Percentiles rank a stretch among this genome's conserved stretches.
These are phyloP conservation scores for Pseudotulostoma volvatum DNA, from an alignment of 495 filamentous ascomycete genomes.

Conservation along the genomic window DNA sequence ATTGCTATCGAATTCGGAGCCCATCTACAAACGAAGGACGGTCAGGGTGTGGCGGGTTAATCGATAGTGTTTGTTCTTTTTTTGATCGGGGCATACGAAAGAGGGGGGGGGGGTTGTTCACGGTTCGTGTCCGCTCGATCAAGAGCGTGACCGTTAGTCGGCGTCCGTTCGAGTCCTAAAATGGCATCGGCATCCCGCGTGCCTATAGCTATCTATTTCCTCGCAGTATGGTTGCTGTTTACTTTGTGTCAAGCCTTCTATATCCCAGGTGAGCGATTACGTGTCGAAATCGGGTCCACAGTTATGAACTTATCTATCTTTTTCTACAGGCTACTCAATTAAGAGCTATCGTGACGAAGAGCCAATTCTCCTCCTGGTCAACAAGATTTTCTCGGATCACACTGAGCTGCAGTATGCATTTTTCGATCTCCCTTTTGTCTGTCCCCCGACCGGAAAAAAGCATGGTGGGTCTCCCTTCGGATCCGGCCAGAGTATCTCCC, in stretches of 20 bases:
- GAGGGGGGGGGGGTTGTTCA: too few relatives aligned
- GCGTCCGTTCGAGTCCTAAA: too few relatives aligned
- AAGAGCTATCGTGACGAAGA: constrained; percentile 69
- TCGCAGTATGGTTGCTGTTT: constrained; percentile 24
- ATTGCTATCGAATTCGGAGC: too few relatives aligned
- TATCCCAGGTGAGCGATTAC: constrained; percentile 46
- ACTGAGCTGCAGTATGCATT: constrained; percentile 90
- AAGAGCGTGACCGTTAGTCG: too few relatives aligned
- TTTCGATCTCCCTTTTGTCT: constrained; percentile 84
- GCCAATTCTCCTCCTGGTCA: constrained; percentile 74
- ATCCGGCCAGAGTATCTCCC: constrained; percentile 64
- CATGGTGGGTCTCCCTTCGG: constrained; percentile 55
- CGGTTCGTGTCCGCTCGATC: too few relatives aligned
- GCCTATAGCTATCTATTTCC: constrained; percentile 14
- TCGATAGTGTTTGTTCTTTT: too few relatives aligned
- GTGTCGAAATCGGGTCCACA: not conserved
- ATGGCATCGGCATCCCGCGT: not conserved
- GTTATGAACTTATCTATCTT: too few relatives aligned
- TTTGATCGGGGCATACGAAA: too few relatives aligned
- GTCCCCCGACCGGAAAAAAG: constrained; percentile 56
- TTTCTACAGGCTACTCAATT: constrained; percentile 48
- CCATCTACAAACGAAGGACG: too few relatives aligned
- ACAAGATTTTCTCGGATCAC: constrained; percentile 88
- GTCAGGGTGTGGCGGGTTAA: too few relatives aligned
- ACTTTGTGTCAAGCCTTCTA: constrained; percentile 49